Conservation (phyloP, 768 basidiomycete genomes). For the Leccinum broughii region DNA sequence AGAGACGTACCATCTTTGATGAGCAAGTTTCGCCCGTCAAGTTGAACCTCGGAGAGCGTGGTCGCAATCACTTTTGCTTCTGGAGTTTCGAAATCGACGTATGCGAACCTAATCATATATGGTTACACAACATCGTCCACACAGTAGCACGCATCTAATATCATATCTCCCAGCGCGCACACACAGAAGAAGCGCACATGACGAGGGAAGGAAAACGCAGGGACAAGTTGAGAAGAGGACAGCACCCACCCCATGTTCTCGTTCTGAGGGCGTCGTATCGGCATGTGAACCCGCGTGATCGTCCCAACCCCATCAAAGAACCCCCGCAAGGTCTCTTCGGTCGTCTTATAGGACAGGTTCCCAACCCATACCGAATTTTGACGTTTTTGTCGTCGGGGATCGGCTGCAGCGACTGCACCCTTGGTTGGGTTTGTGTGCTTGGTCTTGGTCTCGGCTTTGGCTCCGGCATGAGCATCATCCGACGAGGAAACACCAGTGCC, state of each 20-base stretch:
- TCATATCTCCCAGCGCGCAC: background rate
- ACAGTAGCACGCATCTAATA: background rate
- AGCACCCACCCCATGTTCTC: conserved; percentile 78
- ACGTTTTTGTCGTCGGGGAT: conserved; percentile 44
- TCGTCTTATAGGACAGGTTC: conserved; percentile 90
- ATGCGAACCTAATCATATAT: conserved; percentile 72
- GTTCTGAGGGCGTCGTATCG: conserved; percentile 64
- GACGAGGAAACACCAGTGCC: background rate
- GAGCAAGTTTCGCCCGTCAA: conserved; percentile 84
- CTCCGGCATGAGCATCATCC: background rate
- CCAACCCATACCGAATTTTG: conserved; percentile 96
- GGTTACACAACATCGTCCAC: conserved; percentile 10
- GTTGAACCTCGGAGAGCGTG: conserved; percentile 72
- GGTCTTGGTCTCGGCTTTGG: background rate
- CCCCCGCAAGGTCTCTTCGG: conserved; percentile 59
- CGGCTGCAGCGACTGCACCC: background rate
- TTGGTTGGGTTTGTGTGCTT: background rate
- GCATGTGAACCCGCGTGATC: conserved; percentile 84
- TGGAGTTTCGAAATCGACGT: conserved; percentile 85
- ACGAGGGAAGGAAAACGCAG: background rate
- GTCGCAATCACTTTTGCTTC: conserved; percentile 79
- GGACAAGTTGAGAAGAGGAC: conserved; percentile 1
- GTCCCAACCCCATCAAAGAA: conserved; percentile 76
- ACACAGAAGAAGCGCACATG: background rate
- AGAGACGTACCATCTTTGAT: conserved; percentile 99